Base-by-base conservation (phyloP, 768 basidiomycete genomes). In the Suillus spraguei region DNA sequence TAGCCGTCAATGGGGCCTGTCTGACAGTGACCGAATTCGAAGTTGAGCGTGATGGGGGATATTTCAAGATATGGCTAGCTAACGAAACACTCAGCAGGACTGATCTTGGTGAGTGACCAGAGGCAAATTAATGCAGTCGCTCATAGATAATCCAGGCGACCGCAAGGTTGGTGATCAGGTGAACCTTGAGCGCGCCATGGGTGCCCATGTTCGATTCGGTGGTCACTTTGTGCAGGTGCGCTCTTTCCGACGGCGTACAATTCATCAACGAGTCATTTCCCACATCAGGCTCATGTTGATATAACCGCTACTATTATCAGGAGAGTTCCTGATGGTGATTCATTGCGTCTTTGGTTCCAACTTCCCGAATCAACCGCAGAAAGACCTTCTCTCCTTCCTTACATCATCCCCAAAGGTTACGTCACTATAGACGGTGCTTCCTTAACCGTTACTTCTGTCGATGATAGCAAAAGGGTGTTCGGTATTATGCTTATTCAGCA, bases 211-310 rank as follows among this genome's bases (percentile, higher is more conserved):
- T 20, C 82, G 97, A 62, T 97, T 99, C 70, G 97, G 97, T 33
- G 97, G 97, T 13, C 97, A 99, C 74, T 95, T 96, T 72, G 97
- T 99, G 24, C 97, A 99, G 86, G 95, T 93, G 70, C 61, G 81
- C 64, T 5, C 50, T 20, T 52, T 63, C 32, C 42, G 9, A 17
- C 60, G 22, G n/a, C 14, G 46, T 53, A 22, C 60, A 35, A 38
- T 32, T 33, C 33, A 42, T 24, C 46, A 9, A 50, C 24, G 39
- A 58, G 50, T 0, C 65, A 63, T 20, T 54, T 42, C 54, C 42
- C 14, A n/a, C 24, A 42, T 36, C 64, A 98, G 95, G 97, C 92
- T 20, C 97, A 99, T 76, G 91, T 99, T 65, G 97, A 99, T 72
- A 85, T 85, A 6, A 97, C 94, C 0, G 96, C 93, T 11, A 90